A percentile compares a stretch with the other conserved stretches of the same genome.
These are phyloP conservation scores for Chamaecyparis obtusa DNA, from an alignment of 75 land plant genomes.

Conservation along the genomic window DNA sequence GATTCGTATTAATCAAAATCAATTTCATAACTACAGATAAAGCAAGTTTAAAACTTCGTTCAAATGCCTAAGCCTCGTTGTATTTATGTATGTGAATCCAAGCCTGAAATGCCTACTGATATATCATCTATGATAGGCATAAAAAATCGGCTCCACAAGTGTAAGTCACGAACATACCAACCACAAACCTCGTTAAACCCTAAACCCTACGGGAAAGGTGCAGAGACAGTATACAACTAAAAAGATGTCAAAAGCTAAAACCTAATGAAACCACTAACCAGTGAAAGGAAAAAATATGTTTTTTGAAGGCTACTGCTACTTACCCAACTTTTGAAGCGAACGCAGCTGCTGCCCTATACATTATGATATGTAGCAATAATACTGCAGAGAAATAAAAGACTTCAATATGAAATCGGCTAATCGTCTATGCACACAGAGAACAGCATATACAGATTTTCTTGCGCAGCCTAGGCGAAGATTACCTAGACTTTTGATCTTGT, in stretches of 20 bases:
- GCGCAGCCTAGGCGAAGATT: background rate
- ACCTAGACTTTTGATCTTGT: background rate
- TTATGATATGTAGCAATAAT: background rate
- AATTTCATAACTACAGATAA: background rate
- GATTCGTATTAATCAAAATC: background rate
- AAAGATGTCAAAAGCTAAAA: background rate
- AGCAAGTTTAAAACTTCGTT: background rate
- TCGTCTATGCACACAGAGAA: background rate
- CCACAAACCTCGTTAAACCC: constrained; percentile 1
- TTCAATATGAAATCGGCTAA: background rate
- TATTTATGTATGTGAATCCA: background rate
- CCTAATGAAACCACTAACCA: background rate
- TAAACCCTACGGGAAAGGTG: background rate
- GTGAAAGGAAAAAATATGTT: background rate
- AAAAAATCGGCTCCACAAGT: background rate
- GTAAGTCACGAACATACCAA: background rate
- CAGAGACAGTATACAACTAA: background rate
- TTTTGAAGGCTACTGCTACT: background rate
- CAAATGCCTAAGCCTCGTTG: background rate
- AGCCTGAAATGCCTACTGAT: background rate
- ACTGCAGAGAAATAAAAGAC: background rate
- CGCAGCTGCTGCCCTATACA: constrained; percentile 2
- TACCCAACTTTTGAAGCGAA: background rate
- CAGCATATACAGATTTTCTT: background rate
- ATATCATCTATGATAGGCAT: background rate